These are phyloP conservation scores for Diaporthe sp. DNA, from an alignment of 2,329 filamentous ascomycete species.

Conservation along the genomic window DNA sequence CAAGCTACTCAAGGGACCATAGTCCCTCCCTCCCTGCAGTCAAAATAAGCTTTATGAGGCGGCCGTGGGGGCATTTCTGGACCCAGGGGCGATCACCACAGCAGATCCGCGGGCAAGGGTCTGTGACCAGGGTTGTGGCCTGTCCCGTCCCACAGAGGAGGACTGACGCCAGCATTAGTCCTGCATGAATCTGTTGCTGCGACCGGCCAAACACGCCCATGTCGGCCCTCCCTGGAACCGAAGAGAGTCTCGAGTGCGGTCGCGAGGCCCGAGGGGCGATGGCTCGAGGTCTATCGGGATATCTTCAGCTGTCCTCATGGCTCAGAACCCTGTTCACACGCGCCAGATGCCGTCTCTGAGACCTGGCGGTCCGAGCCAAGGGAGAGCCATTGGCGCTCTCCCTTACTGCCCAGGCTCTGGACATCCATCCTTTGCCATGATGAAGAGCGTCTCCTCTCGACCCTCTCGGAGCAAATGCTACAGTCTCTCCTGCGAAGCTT, in stretches of 20 bases:
- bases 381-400: conserved; percentile 5
- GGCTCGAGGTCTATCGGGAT: neutral
- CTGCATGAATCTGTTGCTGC: neutral
- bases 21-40: conserved; percentile 2
- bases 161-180: neutral
- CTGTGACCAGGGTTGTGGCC: neutral
- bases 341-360: neutral
- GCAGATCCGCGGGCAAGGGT: conserved; percentile 18
- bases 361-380: conserved; percentile 15
- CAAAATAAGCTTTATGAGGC: conserved; percentile 26
- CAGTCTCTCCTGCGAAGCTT: conserved; percentile 4
- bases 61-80: conserved; percentile 6
- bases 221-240: neutral
- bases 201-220: neutral
- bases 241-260: neutral
- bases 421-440: neutral
- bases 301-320: neutral
- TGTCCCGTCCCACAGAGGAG: neutral
- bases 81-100: neutral
- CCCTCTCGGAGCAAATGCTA: neutral
- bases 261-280: neutral
- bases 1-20: no score
- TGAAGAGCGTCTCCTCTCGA: neutral
- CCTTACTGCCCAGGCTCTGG: neutral
- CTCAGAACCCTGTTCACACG: neutral